Evolutionary conservation across 192 early-diverging fungal species (phyloP).

Genomic region (Rhizophagus clarus): DNA sequence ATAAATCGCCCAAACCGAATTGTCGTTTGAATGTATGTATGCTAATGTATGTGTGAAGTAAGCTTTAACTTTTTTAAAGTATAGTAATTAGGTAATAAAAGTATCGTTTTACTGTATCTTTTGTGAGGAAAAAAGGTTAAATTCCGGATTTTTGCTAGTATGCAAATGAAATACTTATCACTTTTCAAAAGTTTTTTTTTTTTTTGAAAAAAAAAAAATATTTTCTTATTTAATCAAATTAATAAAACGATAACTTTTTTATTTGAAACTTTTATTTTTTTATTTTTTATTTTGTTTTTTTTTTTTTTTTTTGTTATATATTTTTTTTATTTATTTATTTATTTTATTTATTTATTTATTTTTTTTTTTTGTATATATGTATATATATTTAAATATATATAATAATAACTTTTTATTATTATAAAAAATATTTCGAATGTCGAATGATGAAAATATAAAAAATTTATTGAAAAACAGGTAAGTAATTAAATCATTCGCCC

Average conservation of each 20-base stretch:
- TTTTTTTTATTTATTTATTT: not conserved
- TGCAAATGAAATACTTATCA: not conserved
- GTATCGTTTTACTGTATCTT: not conserved
- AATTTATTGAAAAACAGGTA: not conserved
- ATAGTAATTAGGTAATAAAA: not conserved
- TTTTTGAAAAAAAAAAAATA: not conserved
- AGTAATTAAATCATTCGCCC: not conserved
- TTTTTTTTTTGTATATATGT: not conserved
- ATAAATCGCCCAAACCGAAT: not conserved
- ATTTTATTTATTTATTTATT: not conserved
- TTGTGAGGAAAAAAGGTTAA: not conserved
- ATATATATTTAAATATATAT: too few relatives aligned
- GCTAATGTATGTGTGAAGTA: not conserved
- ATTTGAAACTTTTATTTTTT: too few relatives aligned
- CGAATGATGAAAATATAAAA: not conserved
- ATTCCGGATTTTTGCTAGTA: not conserved
- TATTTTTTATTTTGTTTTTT: not conserved
- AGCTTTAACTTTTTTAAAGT: not conserved
- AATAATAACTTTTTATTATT: too few relatives aligned
- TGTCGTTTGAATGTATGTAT: not conserved
- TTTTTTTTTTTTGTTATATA: not conserved
- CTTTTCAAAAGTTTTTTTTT: not conserved
- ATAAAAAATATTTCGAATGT: too few relatives aligned
- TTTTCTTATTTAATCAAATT: not conserved
- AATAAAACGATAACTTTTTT: not conserved